phyloP scores from a whole-genome alignment of 2,329 filamentous ascomycete genomes.

The Penicillium sp. region DNA sequence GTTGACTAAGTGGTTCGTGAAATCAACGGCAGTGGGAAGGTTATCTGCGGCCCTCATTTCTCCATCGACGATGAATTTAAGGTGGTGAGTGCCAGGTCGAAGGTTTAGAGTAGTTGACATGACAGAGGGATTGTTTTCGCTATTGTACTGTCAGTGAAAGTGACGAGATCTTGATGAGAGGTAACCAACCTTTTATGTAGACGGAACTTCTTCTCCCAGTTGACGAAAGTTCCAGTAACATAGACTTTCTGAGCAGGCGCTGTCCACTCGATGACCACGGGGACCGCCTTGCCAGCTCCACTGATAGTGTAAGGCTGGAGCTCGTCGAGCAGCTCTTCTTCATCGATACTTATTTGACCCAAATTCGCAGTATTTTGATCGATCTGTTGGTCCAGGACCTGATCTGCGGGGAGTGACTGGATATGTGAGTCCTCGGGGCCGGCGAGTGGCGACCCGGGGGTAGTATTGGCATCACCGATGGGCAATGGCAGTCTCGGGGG shows the following conservation, averaged over 20 bases:
- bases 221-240: conserved; percentile 94
- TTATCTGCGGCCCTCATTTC: conserved; percentile 87
- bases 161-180: conserved; percentile 12
- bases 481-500: conserved; percentile 88
- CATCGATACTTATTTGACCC: conserved; percentile 60
- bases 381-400: conserved; percentile 51
- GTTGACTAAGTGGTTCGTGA: conserved; percentile 96
- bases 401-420: conserved; percentile 47
- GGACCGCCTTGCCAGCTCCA: conserved; percentile 75
- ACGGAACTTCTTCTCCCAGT: conserved; percentile 93
- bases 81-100: conserved; percentile 90
- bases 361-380: conserved; percentile 59
- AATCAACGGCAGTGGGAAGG: conserved; percentile 93
- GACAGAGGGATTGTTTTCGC: conserved; percentile 55
- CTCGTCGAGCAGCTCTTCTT: conserved; percentile 78
- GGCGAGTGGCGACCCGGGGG: conserved; percentile 86
- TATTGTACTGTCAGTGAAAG: conserved; percentile 23
- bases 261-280: conserved; percentile 83
- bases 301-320: conserved; percentile 66
- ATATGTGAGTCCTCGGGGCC: conserved; percentile 64
- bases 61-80: conserved; percentile 93
- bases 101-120: conserved; percentile 80
- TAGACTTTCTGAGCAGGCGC: conserved; percentile 85
- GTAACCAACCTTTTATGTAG: conserved; percentile 72
- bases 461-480: conserved; percentile 88